These are phyloP conservation scores for Brassica nigra DNA, from an alignment of 345 rosid genomes.

Conservation along the genomic window DNA sequence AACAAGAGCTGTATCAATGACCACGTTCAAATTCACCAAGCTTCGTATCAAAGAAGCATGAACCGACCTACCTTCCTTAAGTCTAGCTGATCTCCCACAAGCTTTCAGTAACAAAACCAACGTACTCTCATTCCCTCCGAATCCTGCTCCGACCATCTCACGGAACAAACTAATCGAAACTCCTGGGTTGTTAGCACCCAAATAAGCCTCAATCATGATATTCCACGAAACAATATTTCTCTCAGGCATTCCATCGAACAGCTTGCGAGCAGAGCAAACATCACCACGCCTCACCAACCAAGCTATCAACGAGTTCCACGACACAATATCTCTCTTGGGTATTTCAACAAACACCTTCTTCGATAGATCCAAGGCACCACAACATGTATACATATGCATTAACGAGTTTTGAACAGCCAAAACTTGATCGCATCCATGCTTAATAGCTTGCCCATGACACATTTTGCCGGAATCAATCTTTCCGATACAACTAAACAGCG, in stretches of 20 bases:
- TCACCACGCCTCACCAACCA: conserved; percentile 40
- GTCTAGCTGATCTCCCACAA: conserved; percentile 64
- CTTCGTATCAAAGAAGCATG: conserved; percentile 57
- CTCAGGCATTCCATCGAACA: conserved; percentile 56
- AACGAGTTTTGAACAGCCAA: conserved; percentile 63
- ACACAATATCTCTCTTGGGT: conserved; percentile 49
- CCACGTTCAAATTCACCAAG: conserved; percentile 32
- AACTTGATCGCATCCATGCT: conserved; percentile 49
- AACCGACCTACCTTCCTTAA: conserved; percentile 71
- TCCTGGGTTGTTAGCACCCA: conserved; percentile 56
- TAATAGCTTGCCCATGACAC: conserved; percentile 65
- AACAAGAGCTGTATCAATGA: conserved; percentile 55
- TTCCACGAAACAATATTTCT: conserved; percentile 64
- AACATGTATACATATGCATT: conserved; percentile 51
- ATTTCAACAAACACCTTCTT: conserved; percentile 57
- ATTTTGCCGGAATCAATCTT: conserved; percentile 48
- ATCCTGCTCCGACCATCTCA: conserved; percentile 50
- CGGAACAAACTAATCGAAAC: conserved; percentile 60
- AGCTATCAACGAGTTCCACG: conserved; percentile 54
- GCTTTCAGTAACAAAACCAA: conserved; percentile 52
- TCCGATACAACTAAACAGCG: conserved; percentile 52
- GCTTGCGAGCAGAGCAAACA: conserved; percentile 43
- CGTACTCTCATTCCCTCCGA: conserved; percentile 47
- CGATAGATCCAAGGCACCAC: conserved; percentile 45
- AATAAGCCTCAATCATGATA: conserved; percentile 58